Evolutionary conservation across 805 yeast genomes (phyloP).

Genomic region (Cyberlindnera misumaiensis): DNA sequence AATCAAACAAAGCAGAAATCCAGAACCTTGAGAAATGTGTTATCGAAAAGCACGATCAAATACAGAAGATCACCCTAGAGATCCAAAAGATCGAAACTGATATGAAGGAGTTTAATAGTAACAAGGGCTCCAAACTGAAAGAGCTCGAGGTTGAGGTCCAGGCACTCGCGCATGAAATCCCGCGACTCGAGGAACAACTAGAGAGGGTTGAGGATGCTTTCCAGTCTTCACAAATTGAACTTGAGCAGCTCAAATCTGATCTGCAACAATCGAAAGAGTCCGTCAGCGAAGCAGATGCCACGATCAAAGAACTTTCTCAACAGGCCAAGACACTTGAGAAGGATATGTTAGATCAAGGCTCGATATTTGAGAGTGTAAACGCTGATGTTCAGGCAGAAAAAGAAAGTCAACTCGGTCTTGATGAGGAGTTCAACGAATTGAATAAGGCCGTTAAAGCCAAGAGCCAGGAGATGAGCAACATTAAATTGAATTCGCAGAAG

Average conservation of each 20-base stretch:
- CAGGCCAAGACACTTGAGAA: constrained; percentile 21
- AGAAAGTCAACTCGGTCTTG: constrained; percentile 55
- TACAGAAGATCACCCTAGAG: constrained; percentile 32
- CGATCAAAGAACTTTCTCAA: constrained; percentile 30
- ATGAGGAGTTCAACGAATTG: constrained; percentile 69
- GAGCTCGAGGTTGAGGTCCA: constrained; percentile 51
- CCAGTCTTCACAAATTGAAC: constrained; percentile 61
- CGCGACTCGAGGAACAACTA: constrained; percentile 31
- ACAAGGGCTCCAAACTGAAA: constrained; percentile 75
- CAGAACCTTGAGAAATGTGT: constrained; percentile 33
- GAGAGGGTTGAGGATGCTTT: constrained; percentile 43
- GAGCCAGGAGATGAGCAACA: constrained; percentile 32
- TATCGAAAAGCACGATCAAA: constrained; percentile 26
- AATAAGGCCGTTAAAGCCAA: constrained; percentile 38
- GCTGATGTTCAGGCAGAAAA: constrained; percentile 30
- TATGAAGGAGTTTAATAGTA: constrained; percentile 69
- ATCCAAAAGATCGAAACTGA: constrained; percentile 59
- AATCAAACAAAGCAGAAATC: constrained; percentile 40
- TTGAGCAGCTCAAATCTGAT: constrained; percentile 62
- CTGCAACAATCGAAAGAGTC: constrained; percentile 38
- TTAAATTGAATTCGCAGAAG: constrained; percentile 46
- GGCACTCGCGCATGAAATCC: constrained; percentile 30
- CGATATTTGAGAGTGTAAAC: constrained; percentile 23
- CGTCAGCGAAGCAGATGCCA: constrained; percentile 28
- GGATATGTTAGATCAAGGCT: constrained; percentile 25